These are phyloP conservation scores for Psilocybe tampanensis DNA, from an alignment of 768 basidiomycete genomes.

Conservation along the genomic window DNA sequence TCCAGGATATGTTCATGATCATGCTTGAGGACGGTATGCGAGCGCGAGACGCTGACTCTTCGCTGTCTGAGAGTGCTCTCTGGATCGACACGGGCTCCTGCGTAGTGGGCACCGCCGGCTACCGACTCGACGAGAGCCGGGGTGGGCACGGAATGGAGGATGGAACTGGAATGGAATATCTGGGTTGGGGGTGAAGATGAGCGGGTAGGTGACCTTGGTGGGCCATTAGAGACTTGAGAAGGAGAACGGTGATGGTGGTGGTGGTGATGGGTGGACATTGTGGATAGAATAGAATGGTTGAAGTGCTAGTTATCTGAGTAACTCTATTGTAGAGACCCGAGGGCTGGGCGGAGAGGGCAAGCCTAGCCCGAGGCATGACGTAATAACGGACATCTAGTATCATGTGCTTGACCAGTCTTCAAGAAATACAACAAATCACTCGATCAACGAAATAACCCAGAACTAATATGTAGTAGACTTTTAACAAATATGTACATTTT, in stretches of 20 bases:
- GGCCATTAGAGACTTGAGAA: conserved; percentile 13
- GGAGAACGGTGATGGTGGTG: conserved; percentile 16
- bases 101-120: conserved; percentile 65
- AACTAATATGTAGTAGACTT: conserved; percentile 21
- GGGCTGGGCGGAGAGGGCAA: background rate
- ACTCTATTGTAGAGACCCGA: too few species aligned
- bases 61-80: conserved; percentile 36
- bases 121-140: conserved; percentile 57
- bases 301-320: too few species aligned
- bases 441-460: conserved; percentile 24
- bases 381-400: background rate
- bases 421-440: conserved; percentile 14
- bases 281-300: conserved; percentile 10
- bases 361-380: background rate
- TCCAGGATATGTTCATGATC: conserved; percentile 51
- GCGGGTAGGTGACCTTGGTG: conserved; percentile 19
- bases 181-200: conserved; percentile 41
- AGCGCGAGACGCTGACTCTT: conserved; percentile 34
- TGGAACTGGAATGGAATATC: conserved; percentile 46
- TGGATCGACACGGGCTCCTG: conserved; percentile 47
- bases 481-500: conserved; percentile 22
- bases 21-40: conserved; percentile 38
- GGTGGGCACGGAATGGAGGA: conserved; percentile 48
- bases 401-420: conserved; percentile 11
- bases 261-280: conserved; percentile 22